Percentiles rank a stretch among this genome's conserved stretches.
phyloP scores from a whole-genome alignment of 208 protist species.

The Tritrichomonas musculus region DNA sequence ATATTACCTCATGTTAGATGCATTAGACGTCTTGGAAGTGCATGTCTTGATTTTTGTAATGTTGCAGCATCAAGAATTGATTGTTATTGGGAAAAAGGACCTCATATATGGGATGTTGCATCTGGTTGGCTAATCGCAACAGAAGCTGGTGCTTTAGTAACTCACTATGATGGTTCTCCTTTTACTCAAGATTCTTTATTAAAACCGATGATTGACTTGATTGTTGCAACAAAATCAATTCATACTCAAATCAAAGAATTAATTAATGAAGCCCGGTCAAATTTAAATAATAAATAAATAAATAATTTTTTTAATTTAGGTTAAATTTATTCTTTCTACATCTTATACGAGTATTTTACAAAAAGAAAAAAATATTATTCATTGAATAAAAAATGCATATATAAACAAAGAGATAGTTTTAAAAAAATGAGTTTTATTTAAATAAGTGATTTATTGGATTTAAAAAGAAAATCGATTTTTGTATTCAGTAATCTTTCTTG shows the following conservation, averaged over 20 bases:
- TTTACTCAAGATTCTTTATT: neutral
- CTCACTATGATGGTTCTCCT: neutral
- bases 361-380: too few species aligned
- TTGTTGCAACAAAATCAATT: neutral
- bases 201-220: neutral
- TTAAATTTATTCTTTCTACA: too few species aligned
- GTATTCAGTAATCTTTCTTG: too few species aligned
- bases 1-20: neutral
- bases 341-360: too few species aligned
- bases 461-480: too few species aligned
- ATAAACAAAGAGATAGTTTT: too few species aligned
- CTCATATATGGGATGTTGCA: neutral
- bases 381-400: too few species aligned
- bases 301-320: too few species aligned
- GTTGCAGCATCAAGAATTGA: neutral
- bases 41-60: neutral
- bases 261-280: neutral
- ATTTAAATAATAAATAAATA: too few species aligned
- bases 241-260: neutral
- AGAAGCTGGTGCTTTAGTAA: neutral
- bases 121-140: neutral
- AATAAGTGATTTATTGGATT: too few species aligned
- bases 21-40: neutral
- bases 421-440: too few species aligned
- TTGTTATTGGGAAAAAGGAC: neutral